Percentiles rank a stretch among this genome's conserved stretches.
These are phyloP conservation scores for Colletotrichum godetiae DNA, from an alignment of 2,329 filamentous ascomycete genomes.

Conservation along the genomic window DNA sequence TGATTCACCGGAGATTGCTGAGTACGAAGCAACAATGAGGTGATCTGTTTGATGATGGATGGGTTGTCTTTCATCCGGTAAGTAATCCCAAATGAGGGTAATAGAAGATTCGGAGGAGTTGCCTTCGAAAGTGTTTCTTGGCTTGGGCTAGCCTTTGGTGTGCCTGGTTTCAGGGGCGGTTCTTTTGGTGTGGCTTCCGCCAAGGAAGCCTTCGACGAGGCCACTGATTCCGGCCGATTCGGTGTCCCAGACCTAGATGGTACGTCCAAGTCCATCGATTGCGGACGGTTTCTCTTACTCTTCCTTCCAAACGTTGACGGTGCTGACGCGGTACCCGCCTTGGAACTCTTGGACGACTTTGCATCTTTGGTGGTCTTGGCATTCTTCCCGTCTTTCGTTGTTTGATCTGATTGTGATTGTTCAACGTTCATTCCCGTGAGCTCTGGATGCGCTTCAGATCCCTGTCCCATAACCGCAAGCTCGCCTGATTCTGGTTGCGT, in stretches of 20 bases:
- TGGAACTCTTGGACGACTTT: constrained; percentile 32
- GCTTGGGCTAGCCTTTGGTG: constrained; percentile 15
- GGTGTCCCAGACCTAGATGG: constrained; percentile 47
- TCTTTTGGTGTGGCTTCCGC: constrained; percentile 37
- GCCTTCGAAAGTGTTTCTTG: constrained; percentile 56
- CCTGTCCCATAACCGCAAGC: constrained; percentile 68
- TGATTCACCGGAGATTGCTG: constrained; percentile 72
- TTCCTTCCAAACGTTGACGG: constrained; percentile 49
- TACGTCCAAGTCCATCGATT: constrained; percentile 60
- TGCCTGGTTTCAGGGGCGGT: constrained; percentile 22
- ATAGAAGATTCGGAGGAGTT: constrained; percentile 68
- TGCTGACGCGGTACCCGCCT: constrained; percentile 40
- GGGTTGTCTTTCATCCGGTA: constrained; percentile 76
- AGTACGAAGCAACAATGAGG: constrained; percentile 66
- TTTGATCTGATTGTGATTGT: constrained; percentile 48
- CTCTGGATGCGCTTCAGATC: constrained; percentile 66
- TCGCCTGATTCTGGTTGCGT: constrained; percentile 56
- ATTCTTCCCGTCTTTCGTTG: constrained; percentile 44
- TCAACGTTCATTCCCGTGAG: constrained; percentile 57
- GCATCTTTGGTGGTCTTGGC: constrained; percentile 33
- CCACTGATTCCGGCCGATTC: constrained; percentile 46
- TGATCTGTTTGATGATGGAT: constrained; percentile 76
- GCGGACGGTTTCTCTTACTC: constrained; percentile 57
- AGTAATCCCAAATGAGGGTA: constrained; percentile 77
- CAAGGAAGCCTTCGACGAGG: constrained; percentile 39